Conservation (phyloP, 1,139 yeast genomes). For the Nakaseomyces delphensis region DNA sequence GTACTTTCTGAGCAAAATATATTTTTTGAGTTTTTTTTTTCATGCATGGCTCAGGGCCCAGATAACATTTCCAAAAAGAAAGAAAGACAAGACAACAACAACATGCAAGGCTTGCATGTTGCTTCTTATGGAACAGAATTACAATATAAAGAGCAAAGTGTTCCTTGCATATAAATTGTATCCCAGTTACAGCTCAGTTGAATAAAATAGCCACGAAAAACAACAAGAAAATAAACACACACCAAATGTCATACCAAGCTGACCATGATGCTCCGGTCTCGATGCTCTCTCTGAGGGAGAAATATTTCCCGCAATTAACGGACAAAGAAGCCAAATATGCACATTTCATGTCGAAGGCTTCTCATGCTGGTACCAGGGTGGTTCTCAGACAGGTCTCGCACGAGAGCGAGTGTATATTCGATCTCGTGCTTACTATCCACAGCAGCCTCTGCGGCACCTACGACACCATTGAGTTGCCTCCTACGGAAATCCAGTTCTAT, state of each 20-base stretch:
- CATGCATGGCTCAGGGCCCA: too few species aligned
- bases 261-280: conserved; percentile 28
- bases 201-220: neutral
- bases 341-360: conserved; percentile 72
- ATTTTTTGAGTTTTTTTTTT: too few species aligned
- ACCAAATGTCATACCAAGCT: conserved; percentile 13
- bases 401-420: conserved; percentile 68
- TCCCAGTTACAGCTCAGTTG: neutral
- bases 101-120: too few species aligned
- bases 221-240: neutral
- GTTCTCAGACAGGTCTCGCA: conserved; percentile 77
- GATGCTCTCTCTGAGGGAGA: conserved; percentile 37
- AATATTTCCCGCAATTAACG: conserved; percentile 43
- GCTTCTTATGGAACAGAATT: too few species aligned
- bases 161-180: too few species aligned
- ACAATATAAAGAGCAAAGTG: too few species aligned
- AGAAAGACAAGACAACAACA: too few species aligned
- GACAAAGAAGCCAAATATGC: conserved; percentile 60
- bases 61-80: too few species aligned
- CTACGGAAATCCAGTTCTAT: conserved; percentile 36
- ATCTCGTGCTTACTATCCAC: conserved; percentile 55
- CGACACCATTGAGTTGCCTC: conserved; percentile 28
- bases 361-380: conserved; percentile 74
- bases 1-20: too few species aligned
- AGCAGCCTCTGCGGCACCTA: conserved; percentile 46